Evolutionary conservation across 2,329 filamentous ascomycete species (phyloP), one percentile per base, ranked within the genome.

Genomic region (Calycina marina): DNA sequence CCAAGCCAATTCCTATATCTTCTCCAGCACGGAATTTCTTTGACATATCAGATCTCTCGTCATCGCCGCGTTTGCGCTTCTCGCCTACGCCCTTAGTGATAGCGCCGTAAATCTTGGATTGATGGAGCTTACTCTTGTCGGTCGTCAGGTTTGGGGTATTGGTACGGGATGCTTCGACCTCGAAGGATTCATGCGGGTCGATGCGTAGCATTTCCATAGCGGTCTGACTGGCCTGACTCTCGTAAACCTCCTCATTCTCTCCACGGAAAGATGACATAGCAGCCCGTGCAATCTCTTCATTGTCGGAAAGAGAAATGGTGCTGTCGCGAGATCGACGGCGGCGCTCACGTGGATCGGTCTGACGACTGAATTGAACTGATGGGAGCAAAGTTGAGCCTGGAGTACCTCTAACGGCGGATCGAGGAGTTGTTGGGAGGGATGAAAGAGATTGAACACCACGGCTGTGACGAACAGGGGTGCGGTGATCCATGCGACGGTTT

Each of bases 391-490:
- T 63, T 11, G 58, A 56, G 29, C 65, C 62, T 25, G 61, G 58
- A 24, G 38, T 35, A 16, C 28, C 18, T 30, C 69, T 65, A 22
- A 22, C 20, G 26, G 62, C 54, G 10, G 71, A 65, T 26, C 62
- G 60, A 6, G 84, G 83, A 2, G 84, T 93, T 4, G 73, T 74
- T 5, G 84, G 84, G 4, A 93, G 61, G 1, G 85, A 90, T 1
- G 85, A 92, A 53, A 93, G 63, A 27, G 83, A 90, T 52, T 92
- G 83, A 17, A 76, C 72, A 37, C 77, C 81, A 43, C 84, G 73
- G 12, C 67, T 71, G 52, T 93, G 84, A 35, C 71, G 72, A 12
- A 30, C 25, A 37, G 53, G 65, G 48, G 60, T 66, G 53, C 56
- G 65, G 38, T 54, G 60, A 27, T 44, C 40, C 14, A 44, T 29